These are phyloP conservation scores for Pestalotiopsis sp. DNA, from an alignment of 2,329 filamentous ascomycete genomes.

Conservation along the genomic window DNA sequence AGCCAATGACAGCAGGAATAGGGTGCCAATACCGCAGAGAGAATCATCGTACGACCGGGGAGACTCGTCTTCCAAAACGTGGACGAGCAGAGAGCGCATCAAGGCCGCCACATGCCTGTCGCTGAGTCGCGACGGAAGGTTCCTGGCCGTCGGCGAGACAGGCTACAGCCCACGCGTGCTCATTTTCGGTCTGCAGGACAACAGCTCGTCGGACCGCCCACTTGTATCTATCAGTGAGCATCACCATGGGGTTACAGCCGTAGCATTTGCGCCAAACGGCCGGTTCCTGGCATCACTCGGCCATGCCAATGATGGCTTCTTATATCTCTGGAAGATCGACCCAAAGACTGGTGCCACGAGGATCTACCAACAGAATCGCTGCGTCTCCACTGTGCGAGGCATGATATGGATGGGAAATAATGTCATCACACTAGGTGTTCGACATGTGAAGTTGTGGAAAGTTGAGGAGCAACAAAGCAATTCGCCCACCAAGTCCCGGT, in stretches of 20 bases:
- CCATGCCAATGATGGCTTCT: conserved; percentile 86
- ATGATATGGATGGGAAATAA: conserved; percentile 90
- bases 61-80: conserved; percentile 74
- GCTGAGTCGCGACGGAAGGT: conserved; percentile 83
- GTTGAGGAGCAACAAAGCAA: conserved; percentile 66
- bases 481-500: conserved; percentile 67
- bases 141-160: conserved; percentile 91
- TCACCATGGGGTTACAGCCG: conserved; percentile 81
- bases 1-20: conserved; percentile 65
- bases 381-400: conserved; percentile 80
- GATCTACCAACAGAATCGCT: conserved; percentile 85
- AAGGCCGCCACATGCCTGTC: conserved; percentile 92
- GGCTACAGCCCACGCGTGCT: conserved; percentile 91
- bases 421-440: conserved; percentile 84
- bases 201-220: conserved; percentile 74
- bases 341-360: conserved; percentile 78
- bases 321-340: conserved; percentile 90
- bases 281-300: conserved; percentile 88
- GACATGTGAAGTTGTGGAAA: conserved; percentile 93
- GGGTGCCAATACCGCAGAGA: conserved; percentile 48
- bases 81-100: conserved; percentile 88
- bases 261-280: conserved; percentile 88
- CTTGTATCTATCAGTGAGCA: conserved; percentile 88
- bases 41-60: conserved; percentile 57
- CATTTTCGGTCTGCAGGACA: conserved; percentile 82